Percentiles rank a stretch among this genome's conserved stretches.
Conservation (phyloP, 2,329 filamentous ascomycete species). For the Conoideocrella luteorostrata region DNA sequence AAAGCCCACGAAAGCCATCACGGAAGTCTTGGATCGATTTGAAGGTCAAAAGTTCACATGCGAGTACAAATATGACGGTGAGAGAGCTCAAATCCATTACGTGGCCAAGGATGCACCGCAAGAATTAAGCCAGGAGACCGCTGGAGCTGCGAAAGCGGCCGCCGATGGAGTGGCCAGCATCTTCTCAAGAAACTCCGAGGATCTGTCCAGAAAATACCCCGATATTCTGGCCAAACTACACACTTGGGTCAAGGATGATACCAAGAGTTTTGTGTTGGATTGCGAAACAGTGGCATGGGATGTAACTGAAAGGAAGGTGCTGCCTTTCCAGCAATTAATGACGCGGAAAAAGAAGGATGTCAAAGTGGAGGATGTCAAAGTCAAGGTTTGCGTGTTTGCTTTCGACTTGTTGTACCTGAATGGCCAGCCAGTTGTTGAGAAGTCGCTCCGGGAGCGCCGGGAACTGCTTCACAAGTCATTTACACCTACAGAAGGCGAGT, state of each 20-base stretch:
- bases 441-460: conserved; percentile 76
- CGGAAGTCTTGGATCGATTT: conserved; percentile 93
- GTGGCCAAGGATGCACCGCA: conserved; percentile 73
- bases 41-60: conserved; percentile 94
- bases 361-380: conserved; percentile 88
- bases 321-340: conserved; percentile 98
- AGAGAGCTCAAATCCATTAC: conserved; percentile 97
- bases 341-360: conserved; percentile 97
- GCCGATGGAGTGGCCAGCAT: conserved; percentile 78
- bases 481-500: conserved; percentile 75
- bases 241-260: conserved; percentile 82
- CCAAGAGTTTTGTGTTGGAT: conserved; percentile 94
- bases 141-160: conserved; percentile 56
- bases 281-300: conserved; percentile 99
- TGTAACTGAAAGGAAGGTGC: conserved; percentile 84
- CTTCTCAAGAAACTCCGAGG: conserved; percentile 95
- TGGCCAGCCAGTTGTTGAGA: conserved; percentile 82
- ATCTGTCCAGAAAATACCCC: conserved; percentile 94
- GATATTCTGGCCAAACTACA: conserved; percentile 86
- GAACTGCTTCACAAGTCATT: conserved; percentile 70
- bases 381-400: conserved; percentile 95
- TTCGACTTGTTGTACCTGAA: conserved; percentile 94
- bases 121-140: conserved; percentile 57
- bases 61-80: conserved; percentile 98
- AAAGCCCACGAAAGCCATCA: conserved; percentile 96